phyloP scores from a whole-genome alignment of 352 stramenopile genomes.

The Pythium myriotylum region DNA sequence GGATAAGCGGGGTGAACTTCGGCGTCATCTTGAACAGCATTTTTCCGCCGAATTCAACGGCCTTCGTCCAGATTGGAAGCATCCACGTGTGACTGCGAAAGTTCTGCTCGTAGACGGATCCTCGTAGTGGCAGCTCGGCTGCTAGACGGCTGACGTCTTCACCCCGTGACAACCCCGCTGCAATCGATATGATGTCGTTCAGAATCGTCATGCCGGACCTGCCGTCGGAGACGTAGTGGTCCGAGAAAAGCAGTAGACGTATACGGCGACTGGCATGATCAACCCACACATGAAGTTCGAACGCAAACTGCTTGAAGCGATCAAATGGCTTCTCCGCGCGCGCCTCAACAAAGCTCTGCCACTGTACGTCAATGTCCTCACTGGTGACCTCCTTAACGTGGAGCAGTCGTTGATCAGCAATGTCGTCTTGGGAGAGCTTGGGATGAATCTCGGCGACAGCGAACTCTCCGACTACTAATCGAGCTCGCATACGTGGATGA shows the following conservation, averaged over 20 bases:
- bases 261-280: conserved; percentile 17
- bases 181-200: conserved; percentile 30
- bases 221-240: conserved; percentile 51
- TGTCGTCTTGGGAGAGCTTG: conserved; percentile 21
- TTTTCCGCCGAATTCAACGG: conserved; percentile 29
- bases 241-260: conserved; percentile 52
- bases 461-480: conserved; percentile 27
- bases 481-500: conserved; percentile 39
- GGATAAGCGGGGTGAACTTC: conserved; percentile 33
- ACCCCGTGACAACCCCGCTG: neutral
- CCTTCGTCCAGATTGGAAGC: conserved; percentile 7
- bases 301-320: conserved; percentile 8
- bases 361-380: neutral
- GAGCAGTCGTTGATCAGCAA: neutral
- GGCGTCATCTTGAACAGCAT: conserved; percentile 13
- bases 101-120: conserved; percentile 45
- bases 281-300: conserved; percentile 27
- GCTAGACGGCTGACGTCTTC: conserved; percentile 1
- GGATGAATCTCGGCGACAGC: conserved; percentile 36
- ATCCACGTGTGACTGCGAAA: conserved; percentile 27
- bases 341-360: conserved; percentile 7
- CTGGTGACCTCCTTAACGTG: neutral
- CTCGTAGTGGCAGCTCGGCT: conserved; percentile 24
- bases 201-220: conserved; percentile 40
- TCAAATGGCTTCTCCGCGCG: conserved; percentile 11